A percentile compares a stretch with the other conserved stretches of the same genome.
Evolutionary conservation across 345 rosid species (phyloP).

Genomic region (Eucalyptus melliodora): DNA sequence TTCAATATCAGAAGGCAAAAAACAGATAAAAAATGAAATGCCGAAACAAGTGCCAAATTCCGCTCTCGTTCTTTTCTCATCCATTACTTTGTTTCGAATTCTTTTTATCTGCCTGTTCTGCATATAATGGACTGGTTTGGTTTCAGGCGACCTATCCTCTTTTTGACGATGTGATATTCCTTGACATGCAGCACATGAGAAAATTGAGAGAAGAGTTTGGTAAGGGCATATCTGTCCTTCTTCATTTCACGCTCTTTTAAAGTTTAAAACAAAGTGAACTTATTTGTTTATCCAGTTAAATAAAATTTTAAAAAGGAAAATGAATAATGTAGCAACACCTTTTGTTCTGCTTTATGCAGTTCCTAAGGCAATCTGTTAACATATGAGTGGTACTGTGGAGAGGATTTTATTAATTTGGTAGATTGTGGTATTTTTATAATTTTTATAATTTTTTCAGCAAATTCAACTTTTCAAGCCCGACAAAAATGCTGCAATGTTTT

Average conservation of each 20-base stretch:
- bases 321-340: background rate
- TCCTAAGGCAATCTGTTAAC: background rate
- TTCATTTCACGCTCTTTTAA: background rate
- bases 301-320: background rate
- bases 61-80: background rate
- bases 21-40: background rate
- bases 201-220: constrained; percentile 75
- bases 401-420: background rate
- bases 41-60: background rate
- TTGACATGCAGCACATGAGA: constrained; percentile 45
- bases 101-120: background rate
- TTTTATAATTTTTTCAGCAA: background rate
- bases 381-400: background rate
- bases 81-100: background rate
- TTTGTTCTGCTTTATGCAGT: background rate
- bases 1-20: background rate
- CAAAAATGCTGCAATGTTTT: background rate
- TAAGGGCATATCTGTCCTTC: constrained; percentile 8
- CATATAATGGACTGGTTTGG: constrained; percentile 1
- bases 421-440: background rate
- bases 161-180: constrained; percentile 51
- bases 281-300: background rate
- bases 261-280: background rate
- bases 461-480: background rate
- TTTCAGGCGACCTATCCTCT: constrained; percentile 50